Evolutionary conservation across 2,329 filamentous ascomycete genomes (phyloP).

Genomic region (Stagonosporopsis chrysanthemi): DNA sequence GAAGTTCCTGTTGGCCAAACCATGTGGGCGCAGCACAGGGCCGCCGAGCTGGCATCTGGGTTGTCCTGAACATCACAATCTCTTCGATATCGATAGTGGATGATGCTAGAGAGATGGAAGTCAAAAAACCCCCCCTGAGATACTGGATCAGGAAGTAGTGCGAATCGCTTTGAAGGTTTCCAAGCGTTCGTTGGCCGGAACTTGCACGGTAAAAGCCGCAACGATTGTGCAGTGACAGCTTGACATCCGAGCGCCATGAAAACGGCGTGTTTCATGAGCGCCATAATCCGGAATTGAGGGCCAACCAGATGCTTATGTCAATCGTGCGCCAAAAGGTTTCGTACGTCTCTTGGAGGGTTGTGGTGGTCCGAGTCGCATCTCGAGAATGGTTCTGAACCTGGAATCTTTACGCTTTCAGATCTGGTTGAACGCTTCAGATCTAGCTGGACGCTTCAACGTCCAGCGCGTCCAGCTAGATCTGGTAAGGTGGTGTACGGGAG

Average conservation of each 20-base stretch:
- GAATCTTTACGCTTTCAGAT: neutral
- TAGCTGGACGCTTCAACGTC: too few relatives aligned
- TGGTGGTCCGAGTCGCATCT: neutral
- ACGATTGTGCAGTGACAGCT: slow-evolving; percentile 22
- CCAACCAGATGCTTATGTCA: slow-evolving; percentile 6
- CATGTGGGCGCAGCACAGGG: slow-evolving; percentile 1
- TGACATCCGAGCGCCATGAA: slow-evolving; percentile 22
- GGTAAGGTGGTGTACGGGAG: neutral
- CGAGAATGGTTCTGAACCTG: neutral
- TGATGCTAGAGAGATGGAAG: neutral
- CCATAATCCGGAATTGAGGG: neutral
- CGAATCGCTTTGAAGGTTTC: neutral
- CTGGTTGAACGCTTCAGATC: too few relatives aligned
- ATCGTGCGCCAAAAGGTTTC: neutral
- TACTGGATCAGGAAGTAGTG: slow-evolving; percentile 5
- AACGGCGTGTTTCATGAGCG: slow-evolving; percentile 11
- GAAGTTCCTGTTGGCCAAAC: neutral
- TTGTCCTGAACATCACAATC: slow-evolving; percentile 1
- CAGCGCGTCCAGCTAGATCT: neutral
- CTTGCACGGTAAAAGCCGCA: slow-evolving; percentile 15
- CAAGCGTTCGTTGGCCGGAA: slow-evolving; percentile 11
- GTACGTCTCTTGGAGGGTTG: neutral
- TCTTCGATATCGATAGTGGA: neutral
- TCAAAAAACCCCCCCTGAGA: slow-evolving; percentile 8
- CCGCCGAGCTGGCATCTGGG: neutral